Percentiles rank a stretch among this genome's conserved stretches.
Conservation (phyloP, 257 asterid genomes). For the Solanum chmielewskii region DNA sequence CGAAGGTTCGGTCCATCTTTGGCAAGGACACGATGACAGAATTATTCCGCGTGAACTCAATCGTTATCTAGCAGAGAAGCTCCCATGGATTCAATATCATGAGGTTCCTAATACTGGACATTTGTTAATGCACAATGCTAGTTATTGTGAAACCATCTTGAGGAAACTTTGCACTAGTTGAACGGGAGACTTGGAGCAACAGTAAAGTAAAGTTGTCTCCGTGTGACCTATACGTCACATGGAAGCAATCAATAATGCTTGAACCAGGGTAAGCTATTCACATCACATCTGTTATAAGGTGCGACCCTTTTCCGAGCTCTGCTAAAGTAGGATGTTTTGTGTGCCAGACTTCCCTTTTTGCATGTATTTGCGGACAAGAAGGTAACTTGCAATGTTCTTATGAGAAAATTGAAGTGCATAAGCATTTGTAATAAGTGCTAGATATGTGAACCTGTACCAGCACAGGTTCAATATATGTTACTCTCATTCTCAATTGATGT, state of each 20-base stretch:
- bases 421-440: not conserved
- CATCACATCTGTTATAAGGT: not conserved
- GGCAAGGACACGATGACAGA: slow-evolving; percentile 69
- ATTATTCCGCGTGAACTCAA: slow-evolving; percentile 31
- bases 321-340: not conserved
- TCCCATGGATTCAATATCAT: slow-evolving; percentile 70
- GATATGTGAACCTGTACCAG: not conserved
- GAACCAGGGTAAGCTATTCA: not conserved
- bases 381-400: not conserved
- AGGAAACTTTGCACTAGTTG: slow-evolving; percentile 27
- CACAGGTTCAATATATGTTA: not conserved
- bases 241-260: not conserved
- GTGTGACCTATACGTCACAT: not conserved
- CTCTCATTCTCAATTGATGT: not conserved
- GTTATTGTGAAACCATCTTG: slow-evolving; percentile 41
- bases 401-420: not conserved
- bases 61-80: slow-evolving; percentile 30
- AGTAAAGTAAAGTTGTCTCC: not conserved
- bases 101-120: slow-evolving; percentile 70
- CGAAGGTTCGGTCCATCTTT: slow-evolving; percentile 61
- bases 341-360: not conserved
- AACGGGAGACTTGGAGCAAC: not conserved
- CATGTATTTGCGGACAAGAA: not conserved
- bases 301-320: not conserved
- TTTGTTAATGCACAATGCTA: slow-evolving; percentile 29